These are phyloP conservation scores for Lepidopterella palustris DNA, from an alignment of 495 filamentous ascomycete genomes.

Conservation along the genomic window DNA sequence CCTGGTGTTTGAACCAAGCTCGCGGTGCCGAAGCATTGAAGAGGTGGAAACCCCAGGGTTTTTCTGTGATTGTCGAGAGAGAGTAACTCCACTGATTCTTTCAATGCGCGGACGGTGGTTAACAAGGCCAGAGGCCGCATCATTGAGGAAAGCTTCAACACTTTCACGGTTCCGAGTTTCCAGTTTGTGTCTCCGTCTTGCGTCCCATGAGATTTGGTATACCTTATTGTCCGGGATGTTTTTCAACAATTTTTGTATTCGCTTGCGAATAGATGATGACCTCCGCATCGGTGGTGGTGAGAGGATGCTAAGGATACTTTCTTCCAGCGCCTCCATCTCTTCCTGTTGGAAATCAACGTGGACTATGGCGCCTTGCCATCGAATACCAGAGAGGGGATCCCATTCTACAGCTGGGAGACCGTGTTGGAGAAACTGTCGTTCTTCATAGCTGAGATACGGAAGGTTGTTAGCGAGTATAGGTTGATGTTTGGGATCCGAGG, in stretches of 20 bases:
- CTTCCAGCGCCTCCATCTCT: conserved; percentile 17
- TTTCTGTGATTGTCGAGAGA: neutral
- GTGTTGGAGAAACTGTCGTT: neutral
- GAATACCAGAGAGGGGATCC: conserved; percentile 4
- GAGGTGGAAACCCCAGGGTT: conserved; percentile 4
- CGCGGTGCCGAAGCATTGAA: conserved; percentile 31
- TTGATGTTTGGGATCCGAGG: neutral
- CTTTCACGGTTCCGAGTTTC: conserved; percentile 1
- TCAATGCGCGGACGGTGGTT: conserved; percentile 9
- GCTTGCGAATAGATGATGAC: conserved; percentile 3
- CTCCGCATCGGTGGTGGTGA: neutral
- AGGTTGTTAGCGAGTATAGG: neutral
- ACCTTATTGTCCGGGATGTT: conserved; percentile 12
- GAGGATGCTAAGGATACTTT: neutral
- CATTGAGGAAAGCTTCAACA: conserved; percentile 23
- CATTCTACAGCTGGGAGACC: conserved; percentile 9
- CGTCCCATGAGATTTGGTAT: conserved; percentile 3
- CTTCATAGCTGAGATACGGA: neutral
- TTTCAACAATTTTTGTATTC: conserved; percentile 10
- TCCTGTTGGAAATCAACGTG: conserved; percentile 24
- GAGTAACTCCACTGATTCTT: conserved; percentile 14
- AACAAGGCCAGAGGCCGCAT: conserved; percentile 10
- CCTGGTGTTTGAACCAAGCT: conserved; percentile 27
- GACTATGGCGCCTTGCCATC: conserved; percentile 20
- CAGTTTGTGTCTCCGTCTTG: conserved; percentile 3